Base-by-base conservation (phyloP, 345 rosid genomes). In the Mangifera indica region DNA sequence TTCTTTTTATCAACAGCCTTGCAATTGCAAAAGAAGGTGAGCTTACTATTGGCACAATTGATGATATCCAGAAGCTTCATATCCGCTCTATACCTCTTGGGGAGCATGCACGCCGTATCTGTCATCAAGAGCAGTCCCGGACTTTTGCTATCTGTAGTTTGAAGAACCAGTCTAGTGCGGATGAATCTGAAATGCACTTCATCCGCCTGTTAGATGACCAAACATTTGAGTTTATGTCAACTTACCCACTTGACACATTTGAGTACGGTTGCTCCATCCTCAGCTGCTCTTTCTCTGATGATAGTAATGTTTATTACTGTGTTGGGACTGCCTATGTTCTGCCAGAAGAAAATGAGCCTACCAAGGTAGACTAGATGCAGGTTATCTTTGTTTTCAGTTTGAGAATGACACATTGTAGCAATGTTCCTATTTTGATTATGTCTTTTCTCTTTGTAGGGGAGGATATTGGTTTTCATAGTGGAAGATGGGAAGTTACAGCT, bases 61-160 rank as follows among this genome's bases (percentile, higher is more conserved):
- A 94, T 86, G 98, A 89, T 70, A 92, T 92, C 74, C 98, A 92
- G 82, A 94, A 94, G 89, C 98, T 94, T 82, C 98, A 94, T 74
- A 94, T 94, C 75, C 98, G 98, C 72, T 84, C 97, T 62, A 90
- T 94, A 76, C 97, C 98, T 1, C 78, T 94, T 52, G 98, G 98
- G 69, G 98, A 94, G 79, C 96, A 92, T 60, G 91, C 91, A 60
- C 90, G 92, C 40, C 91, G 98, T 40, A 92, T 94, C 74, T 89
- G 97, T 80, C 98, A 94, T 81, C 98, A 94, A 81, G 97, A 94
- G 74, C 98, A 90, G 75, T 84, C 98, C 66, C 86, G 93, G 60
- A 92, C 98, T 32, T 91, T 89, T 83, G 96, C 97, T 54, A 80
- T 94, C 72, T 94, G 92, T 81, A 84, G 96, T 82, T 71, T 86